These are phyloP conservation scores for Xylaria sp. DNA, from an alignment of 2,329 filamentous ascomycete genomes.

Conservation along the genomic window DNA sequence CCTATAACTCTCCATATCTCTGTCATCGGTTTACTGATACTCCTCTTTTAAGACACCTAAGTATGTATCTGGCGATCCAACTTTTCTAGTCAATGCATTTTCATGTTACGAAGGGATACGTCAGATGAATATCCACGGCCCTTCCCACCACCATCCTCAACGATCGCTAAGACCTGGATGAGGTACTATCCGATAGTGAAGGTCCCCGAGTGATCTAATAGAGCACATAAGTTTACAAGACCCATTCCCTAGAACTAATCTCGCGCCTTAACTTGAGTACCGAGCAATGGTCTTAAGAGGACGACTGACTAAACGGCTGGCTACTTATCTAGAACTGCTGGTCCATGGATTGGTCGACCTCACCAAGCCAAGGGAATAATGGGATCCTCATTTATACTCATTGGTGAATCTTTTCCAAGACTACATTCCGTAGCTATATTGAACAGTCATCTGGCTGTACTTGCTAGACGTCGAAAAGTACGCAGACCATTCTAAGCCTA, in stretches of 20 bases:
- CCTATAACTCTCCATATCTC: background rate
- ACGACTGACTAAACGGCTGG: background rate
- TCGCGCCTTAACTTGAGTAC: background rate
- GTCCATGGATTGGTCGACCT: background rate
- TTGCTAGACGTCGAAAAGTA: background rate
- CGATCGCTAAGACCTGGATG: too few species aligned
- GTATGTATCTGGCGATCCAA: too few species aligned
- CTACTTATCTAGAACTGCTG: too few species aligned
- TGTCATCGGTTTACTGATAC: background rate
- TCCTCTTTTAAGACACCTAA: too few species aligned
- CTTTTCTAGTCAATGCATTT: too few species aligned
- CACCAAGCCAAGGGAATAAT: background rate
- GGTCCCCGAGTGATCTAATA: background rate
- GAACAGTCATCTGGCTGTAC: background rate
- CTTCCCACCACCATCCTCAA: too few species aligned
- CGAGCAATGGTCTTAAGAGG: background rate
- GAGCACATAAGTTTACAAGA: background rate
- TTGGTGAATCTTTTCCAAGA: too few species aligned
- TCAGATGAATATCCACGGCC: too few species aligned
- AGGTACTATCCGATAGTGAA: background rate
- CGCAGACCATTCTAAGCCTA: background rate
- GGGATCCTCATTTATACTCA: background rate
- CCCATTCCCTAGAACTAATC: background rate
- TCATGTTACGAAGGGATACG: too few species aligned
- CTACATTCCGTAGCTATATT: background rate